Percentiles rank a stretch among this genome's conserved stretches.
These are phyloP conservation scores for Suillus subalutaceus DNA, from an alignment of 768 basidiomycete species.

Conservation along the genomic window DNA sequence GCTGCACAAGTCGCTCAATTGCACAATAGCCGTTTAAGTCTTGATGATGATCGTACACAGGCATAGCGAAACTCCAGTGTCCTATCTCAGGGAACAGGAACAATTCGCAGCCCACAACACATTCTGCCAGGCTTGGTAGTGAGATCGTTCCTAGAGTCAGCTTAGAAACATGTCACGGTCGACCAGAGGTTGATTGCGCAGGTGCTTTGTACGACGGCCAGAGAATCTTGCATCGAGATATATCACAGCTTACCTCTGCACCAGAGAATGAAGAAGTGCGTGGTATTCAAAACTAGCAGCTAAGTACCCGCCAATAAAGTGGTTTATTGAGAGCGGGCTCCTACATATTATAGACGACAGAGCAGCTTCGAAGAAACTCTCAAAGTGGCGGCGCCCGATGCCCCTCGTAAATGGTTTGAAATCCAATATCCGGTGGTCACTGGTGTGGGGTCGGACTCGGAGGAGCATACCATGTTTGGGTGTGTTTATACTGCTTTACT, in stretches of 20 bases:
- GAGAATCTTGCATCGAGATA: not conserved
- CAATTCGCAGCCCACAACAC: not conserved
- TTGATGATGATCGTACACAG: not conserved
- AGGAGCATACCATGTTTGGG: not conserved
- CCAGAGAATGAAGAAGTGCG: not conserved
- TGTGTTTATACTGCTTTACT: not conserved
- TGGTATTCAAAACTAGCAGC: not conserved
- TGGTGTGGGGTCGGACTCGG: too few relatives aligned
- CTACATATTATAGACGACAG: not conserved
- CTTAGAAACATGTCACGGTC: not conserved
- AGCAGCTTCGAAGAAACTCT: not conserved
- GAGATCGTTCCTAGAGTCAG: not conserved
- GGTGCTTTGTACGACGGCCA: not conserved
- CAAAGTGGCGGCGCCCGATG: not conserved
- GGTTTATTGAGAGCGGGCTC: not conserved
- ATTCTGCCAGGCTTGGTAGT: not conserved
- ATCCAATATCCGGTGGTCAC: not conserved
- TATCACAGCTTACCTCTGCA: not conserved
- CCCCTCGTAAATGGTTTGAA: not conserved
- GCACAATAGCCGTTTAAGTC: not conserved
- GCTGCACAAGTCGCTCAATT: not conserved
- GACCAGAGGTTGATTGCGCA: not conserved
- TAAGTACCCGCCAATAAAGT: not conserved
- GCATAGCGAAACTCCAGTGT: not conserved
- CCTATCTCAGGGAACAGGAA: not conserved